phyloP scores from a whole-genome alignment of 805 yeast genomes.

The Schwanniomyces polymorphus region DNA sequence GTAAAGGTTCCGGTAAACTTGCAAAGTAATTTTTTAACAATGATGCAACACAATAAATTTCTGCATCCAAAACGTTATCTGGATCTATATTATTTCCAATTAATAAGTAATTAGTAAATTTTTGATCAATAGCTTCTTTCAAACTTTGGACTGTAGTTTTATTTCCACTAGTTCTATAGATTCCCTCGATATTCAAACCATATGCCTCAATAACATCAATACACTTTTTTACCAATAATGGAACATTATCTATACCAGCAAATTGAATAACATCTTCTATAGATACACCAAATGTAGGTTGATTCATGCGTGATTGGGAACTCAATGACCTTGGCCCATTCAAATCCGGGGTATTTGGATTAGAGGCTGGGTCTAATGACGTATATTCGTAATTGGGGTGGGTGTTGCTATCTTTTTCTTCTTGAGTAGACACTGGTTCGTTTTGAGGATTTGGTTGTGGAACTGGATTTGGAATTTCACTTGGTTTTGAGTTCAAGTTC shows the following conservation, averaged over 20 bases:
- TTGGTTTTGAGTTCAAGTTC: background rate
- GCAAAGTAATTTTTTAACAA: constrained; percentile 81
- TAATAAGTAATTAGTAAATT: constrained; percentile 61
- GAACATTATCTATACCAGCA: constrained; percentile 87
- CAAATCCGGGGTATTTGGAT: constrained; percentile 28
- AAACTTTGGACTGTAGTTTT: constrained; percentile 71
- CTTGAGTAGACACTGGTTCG: background rate
- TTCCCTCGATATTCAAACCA: constrained; percentile 86
- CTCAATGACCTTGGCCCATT: constrained; percentile 35
- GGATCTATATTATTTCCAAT: constrained; percentile 44
- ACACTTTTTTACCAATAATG: constrained; percentile 85
- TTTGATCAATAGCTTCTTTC: constrained; percentile 67
- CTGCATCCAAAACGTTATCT: constrained; percentile 63
- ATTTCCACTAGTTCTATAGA: constrained; percentile 85
- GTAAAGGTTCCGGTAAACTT: constrained; percentile 81
- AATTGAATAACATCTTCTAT: constrained; percentile 73
- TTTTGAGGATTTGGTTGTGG: constrained; percentile 1
- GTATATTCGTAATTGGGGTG: constrained; percentile 2
- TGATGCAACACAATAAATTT: constrained; percentile 85
- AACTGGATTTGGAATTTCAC: background rate
- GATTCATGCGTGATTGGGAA: constrained; percentile 15
- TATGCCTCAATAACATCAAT: constrained; percentile 80
- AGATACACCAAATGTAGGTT: constrained; percentile 77
- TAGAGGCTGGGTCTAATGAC: constrained; percentile 31
- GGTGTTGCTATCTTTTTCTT: background rate